Conservation (phyloP, 331 rosid genomes). For the Erythrophleum ivorense region DNA sequence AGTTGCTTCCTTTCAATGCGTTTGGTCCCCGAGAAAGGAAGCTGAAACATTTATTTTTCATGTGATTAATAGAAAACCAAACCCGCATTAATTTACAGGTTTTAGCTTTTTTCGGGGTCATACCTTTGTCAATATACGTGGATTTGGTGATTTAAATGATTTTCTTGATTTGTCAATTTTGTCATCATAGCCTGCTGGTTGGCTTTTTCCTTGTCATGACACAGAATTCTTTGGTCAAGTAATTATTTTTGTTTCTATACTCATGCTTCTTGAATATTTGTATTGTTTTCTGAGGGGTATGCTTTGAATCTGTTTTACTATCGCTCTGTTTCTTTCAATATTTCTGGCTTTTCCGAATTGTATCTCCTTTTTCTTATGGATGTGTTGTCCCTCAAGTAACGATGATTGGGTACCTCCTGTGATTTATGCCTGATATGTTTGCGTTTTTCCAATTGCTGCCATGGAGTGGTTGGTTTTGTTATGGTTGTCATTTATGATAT, state of each 20-base stretch:
- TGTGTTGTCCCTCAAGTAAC: not conserved
- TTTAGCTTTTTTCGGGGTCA: not conserved
- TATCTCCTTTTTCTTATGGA: not conserved
- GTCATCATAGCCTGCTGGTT: not conserved
- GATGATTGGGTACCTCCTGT: not conserved
- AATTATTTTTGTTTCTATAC: not conserved
- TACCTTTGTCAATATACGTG: constrained; percentile 4
- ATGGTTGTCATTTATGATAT: not conserved
- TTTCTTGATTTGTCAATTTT: constrained; percentile 7
- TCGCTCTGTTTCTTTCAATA: not conserved
- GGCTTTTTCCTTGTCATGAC: not conserved
- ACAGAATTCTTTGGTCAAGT: not conserved
- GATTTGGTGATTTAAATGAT: constrained; percentile 33
- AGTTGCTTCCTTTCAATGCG: constrained; percentile 10
- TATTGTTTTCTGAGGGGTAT: constrained; percentile 1
- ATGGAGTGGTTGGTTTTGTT: constrained; percentile 30
- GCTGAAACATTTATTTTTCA: not conserved
- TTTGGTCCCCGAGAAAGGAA: constrained; percentile 19
- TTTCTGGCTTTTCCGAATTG: not conserved
- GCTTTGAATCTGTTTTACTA: not conserved
- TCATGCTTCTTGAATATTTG: not conserved
- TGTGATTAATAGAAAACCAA: constrained; percentile 14
- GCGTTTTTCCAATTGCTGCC: not conserved
- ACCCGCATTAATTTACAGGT: constrained; percentile 16
- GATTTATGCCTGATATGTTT: not conserved